Evolutionary conservation across 805 yeast genomes (phyloP), one percentile per base, ranked within the genome.

Genomic region (Candida lessepsii): DNA sequence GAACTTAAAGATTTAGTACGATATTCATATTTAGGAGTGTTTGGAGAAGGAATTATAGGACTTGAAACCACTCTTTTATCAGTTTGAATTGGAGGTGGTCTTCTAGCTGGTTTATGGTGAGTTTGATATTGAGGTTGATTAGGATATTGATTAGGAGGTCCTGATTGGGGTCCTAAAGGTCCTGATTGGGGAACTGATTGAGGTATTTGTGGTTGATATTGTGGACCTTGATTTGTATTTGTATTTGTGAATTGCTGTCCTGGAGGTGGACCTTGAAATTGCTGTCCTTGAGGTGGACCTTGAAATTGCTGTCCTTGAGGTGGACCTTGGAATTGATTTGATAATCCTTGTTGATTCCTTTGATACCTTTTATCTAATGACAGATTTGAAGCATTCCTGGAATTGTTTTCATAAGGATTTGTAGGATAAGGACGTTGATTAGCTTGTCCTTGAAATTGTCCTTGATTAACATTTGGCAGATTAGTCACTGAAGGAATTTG

Each of bases 1-100:
- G 63, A 51, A 16, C 58, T 49, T 26, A 65, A 50, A 3, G 68
- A 63, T 40, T 60, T 60, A 2, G 70, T 59, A 29, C 68, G 44
- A 10, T 44, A 15, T 2, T 54, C 58, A 23, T 23, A 30, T 23
- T 35, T 42, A 9, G 46, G 48, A 10, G 42, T 34, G 5, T 29
- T 33, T 13, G 56, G 48, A 9, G 47, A 34, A 20, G 44, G 39
- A 16, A 56, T 44, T 6, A 39, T 42, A 3, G 66, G 64, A 1
- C 64, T 50, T 1, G 69, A 61, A 6, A 56, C 65, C n/a, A 61
- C 56, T 39, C 70, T 41, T 25, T 47, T 34, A 15, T 39, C 33
- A 14, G 40, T 40, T 16, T 41, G 40, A 24, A 37, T 36, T 3
- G 42, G 44, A 16, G 36, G 46, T 17, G 42, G 41, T 29, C 41